Conservation (phyloP, 2,329 filamentous ascomycete species). For the Taxawa tesnikishii region DNA sequence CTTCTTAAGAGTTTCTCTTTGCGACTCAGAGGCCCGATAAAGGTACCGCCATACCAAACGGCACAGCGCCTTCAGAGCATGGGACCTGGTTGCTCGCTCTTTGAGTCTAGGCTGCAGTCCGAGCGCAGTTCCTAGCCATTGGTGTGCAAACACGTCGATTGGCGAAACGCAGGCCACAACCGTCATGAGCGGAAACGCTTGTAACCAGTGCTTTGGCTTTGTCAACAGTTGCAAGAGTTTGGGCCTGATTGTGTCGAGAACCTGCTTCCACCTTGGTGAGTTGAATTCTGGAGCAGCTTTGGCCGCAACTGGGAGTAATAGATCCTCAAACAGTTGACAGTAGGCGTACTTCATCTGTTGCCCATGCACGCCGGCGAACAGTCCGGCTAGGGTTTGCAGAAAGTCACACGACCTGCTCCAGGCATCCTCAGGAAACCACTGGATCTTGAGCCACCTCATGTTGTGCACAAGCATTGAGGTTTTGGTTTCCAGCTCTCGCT, state of each 20-base stretch:
- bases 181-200: conserved; percentile 77
- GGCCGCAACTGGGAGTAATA: conserved; percentile 77
- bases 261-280: conserved; percentile 74
- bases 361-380: conserved; percentile 78
- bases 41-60: conserved; percentile 90
- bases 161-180: conserved; percentile 81
- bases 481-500: conserved; percentile 62
- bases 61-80: conserved; percentile 80
- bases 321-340: conserved; percentile 77
- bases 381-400: conserved; percentile 64
- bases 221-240: conserved; percentile 72
- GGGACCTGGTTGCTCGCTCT: conserved; percentile 64
- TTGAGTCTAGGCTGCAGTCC: conserved; percentile 72
- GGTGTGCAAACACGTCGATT: conserved; percentile 66
- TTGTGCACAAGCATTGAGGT: conserved; percentile 79
- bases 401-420: conserved; percentile 89
- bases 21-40: conserved; percentile 66
- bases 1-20: conserved; percentile 58
- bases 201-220: conserved; percentile 85
- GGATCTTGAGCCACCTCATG: conserved; percentile 80
- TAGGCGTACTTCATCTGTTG: conserved; percentile 87
- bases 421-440: conserved; percentile 55
- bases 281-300: conserved; percentile 67
- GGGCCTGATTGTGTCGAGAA: conserved; percentile 65
- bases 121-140: conserved; percentile 76